Evolutionary conservation across 495 filamentous ascomycete genomes (phyloP), one percentile per base, ranked within the genome.

Genomic region (Penicillium riverlandense): DNA sequence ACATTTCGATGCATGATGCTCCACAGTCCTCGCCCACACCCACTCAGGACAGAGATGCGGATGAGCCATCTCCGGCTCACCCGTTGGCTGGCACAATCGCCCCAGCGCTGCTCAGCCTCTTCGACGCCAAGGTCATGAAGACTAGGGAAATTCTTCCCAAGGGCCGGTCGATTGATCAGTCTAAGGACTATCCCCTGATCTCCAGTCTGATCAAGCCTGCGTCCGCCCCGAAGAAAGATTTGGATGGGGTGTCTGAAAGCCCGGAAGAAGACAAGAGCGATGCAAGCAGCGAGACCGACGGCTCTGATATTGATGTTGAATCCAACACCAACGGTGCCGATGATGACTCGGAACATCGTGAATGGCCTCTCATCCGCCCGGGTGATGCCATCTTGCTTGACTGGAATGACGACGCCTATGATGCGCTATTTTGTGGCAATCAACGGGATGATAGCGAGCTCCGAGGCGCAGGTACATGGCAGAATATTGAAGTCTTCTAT

Each of bases 381-480:
- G 82, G 84, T 35, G 92, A 98, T 57, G 87, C 76, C 8, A 78
- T 98, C 42, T 66, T 97, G 2, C 72, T 96, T 30, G 90, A 96
- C 50, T 97, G 89, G 88, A 76, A 62, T 30, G 63, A 77, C 2
- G 61, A 78, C 4, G 84, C 75, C 8, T 80, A 77, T 44, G 79
- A 94, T 30, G 62, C 65, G 2, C 67, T 96, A 8, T 98, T 95
- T 54, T 74, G 72, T 29, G 78, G 73, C n/a, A 55, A 50, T 11
- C 34, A 39, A 1, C 58, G 55, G 12, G 57, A 67, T n/a, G 53
- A 59, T 14, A 68, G 78, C 35, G 63, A 71, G 5, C 45, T 71
- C 37, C 78, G 79, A 11, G 76, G 77, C 28, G 47, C 63, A 14
- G 63, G 68, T 41, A 84, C 80, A 0, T 84, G 68, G 58, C 61